Evolutionary conservation across 345 rosid genomes (phyloP), one percentile per base, ranked within the genome.

Genomic region (Psidium friedrichsthalianum): DNA sequence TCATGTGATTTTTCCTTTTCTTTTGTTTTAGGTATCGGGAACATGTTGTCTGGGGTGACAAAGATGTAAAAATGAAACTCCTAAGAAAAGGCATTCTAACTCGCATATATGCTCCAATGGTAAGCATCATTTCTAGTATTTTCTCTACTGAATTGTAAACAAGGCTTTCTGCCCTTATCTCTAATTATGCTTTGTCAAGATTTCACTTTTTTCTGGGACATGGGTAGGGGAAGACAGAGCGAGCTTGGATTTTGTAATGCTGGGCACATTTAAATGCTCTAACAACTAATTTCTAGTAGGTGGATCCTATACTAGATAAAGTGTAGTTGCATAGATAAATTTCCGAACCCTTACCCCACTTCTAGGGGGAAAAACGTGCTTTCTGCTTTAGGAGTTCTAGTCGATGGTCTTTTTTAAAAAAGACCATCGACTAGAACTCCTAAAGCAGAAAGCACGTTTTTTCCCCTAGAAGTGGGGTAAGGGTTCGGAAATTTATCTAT

Each of bases 41-140:
- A 85, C 98, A 92, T 36, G 92, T 97, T 81, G 97, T 97, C 51
- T 97, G 99, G 99, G 94, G 94, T 1, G 97, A 97, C 89, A 92
- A 94, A 91, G 95, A 91, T 24, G 83, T 95, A 83, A 97, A 92
- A 85, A 82, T 94, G 56, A 97, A 96, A 86, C 99, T 96, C 84
- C 84, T 93, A 61, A 92, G 91, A 59, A 97, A 95, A 93, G 99
- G 98, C 81, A 92, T 97, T 82, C 91, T 97, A 83, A 92, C 95
- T 85, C 96, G 96, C 86, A 91, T 97, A 74, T 93, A 97, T 89
- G 89, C 98, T 84, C 99, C 99, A 85, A 95, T 94, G 99, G 99
- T 97, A 89, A 84, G 85, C 29, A 47, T 58, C 24, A 49, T 51
- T 84, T 58, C 42, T 51, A 51, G 47, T 69, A 69, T 9, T 69